Percentiles rank a stretch among this genome's conserved stretches.
Evolutionary conservation across 2,329 filamentous ascomycete genomes (phyloP).

Genomic region (Neobulgaria alba): DNA sequence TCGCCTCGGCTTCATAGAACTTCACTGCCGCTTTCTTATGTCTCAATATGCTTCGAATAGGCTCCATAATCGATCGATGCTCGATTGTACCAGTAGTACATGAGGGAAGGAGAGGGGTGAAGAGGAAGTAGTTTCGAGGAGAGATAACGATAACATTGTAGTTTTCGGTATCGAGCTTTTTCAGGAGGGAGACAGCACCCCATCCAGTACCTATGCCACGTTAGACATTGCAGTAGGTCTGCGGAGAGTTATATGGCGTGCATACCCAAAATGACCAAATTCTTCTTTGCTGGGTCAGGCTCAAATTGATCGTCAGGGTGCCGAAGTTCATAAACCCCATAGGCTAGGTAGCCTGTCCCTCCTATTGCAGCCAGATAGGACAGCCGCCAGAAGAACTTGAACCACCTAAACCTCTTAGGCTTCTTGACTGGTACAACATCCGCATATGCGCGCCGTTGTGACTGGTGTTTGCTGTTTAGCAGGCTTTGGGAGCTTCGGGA

Average conservation of each 20-base stretch:
- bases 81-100: conserved; percentile 97
- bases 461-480: conserved; percentile 26
- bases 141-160: conserved; percentile 99
- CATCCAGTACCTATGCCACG: conserved; percentile 72
- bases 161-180: conserved; percentile 97
- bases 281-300: conserved; percentile 89
- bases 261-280: conserved; percentile 85
- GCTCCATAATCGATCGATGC: conserved; percentile 99
- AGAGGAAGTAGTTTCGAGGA: conserved; percentile 98
- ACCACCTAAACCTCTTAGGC: conserved; percentile 48
- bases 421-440: conserved; percentile 39
- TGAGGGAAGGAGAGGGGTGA: conserved; percentile 92
- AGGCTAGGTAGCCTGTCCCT: conserved; percentile 62
- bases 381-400: conserved; percentile 77
- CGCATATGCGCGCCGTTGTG: conserved; percentile 36
- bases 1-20: conserved; percentile 97
- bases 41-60: conserved; percentile 88
- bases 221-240: neutral
- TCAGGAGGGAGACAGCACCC: conserved; percentile 91
- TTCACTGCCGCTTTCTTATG: conserved; percentile 90
- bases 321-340: conserved; percentile 74
- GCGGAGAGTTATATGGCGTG: conserved; percentile 8
- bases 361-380: conserved; percentile 68
- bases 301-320: conserved; percentile 72
- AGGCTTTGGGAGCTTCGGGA: conserved; percentile 19